phyloP scores from a whole-genome alignment of 2,329 filamentous ascomycete genomes.

The Colletotrichum liaoningense region DNA sequence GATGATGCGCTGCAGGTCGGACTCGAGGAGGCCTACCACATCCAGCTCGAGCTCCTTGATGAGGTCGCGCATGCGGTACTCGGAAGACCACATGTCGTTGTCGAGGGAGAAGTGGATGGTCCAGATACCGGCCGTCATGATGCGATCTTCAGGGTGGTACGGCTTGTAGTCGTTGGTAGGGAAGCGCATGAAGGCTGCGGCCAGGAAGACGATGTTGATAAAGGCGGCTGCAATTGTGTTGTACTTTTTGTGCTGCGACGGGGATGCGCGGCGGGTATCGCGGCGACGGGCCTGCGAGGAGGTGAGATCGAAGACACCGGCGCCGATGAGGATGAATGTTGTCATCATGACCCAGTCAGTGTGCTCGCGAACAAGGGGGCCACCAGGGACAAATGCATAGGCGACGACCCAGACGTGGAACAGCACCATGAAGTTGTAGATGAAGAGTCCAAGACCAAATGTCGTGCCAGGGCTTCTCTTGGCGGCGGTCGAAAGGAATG shows the following conservation, averaged over 20 bases:
- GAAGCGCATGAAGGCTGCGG: conserved; percentile 89
- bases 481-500: conserved; percentile 80
- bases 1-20: conserved; percentile 95
- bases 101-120: conserved; percentile 98
- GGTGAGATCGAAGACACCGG: conserved; percentile 82
- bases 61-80: conserved; percentile 91
- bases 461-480: conserved; percentile 81
- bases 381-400: conserved; percentile 97
- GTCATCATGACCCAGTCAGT: conserved; percentile 95
- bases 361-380: conserved; percentile 89
- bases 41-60: conserved; percentile 97
- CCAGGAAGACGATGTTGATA: conserved; percentile 83
- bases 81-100: conserved; percentile 99
- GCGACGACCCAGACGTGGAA: conserved; percentile 99
- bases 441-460: conserved; percentile 88
- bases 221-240: conserved; percentile 70
- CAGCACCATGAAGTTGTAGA: conserved; percentile 95
- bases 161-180: conserved; percentile 92
- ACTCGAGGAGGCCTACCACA: conserved; percentile 93
- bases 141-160: conserved; percentile 87
- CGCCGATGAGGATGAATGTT: conserved; percentile 86
- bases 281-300: conserved; percentile 58
- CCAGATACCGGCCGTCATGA: conserved; percentile 97
- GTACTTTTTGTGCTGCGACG: conserved; percentile 62
- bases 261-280: conserved; percentile 47